A percentile compares a stretch with the other conserved stretches of the same genome.
phyloP scores from a whole-genome alignment of 1,284 basidiomycete genomes.

The Marasmius sp. region DNA sequence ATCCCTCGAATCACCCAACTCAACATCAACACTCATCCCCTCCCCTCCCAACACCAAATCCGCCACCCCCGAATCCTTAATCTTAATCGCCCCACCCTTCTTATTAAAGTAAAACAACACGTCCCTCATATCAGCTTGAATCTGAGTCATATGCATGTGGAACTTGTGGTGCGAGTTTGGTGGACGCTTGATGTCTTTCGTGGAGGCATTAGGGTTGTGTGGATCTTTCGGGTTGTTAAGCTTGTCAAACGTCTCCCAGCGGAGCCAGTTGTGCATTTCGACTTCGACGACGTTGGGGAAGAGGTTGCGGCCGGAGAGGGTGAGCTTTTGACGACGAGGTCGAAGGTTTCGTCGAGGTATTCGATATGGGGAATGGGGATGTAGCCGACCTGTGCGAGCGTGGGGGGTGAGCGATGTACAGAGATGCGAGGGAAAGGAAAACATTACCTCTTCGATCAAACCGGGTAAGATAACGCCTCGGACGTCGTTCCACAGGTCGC shows the following conservation, averaged over 20 bases:
- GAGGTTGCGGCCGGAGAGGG: constrained; percentile 81
- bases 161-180: constrained; percentile 60
- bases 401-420: no score
- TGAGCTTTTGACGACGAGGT: constrained; percentile 91
- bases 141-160: constrained; percentile 74
- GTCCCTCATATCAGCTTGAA: constrained; percentile 94
- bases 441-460: constrained; percentile 68
- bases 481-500: constrained; percentile 85
- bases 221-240: constrained; percentile 26
- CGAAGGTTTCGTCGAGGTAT: constrained; percentile 84
- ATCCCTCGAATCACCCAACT: not conserved
- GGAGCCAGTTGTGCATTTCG: constrained; percentile 83
- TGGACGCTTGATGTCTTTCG: constrained; percentile 50
- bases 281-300: constrained; percentile 81
- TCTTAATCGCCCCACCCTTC: constrained; percentile 78
- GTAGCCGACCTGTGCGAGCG: constrained; percentile 84
- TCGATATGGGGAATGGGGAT: constrained; percentile 91
- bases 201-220: not conserved
- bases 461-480: constrained; percentile 80
- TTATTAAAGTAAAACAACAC: constrained; percentile 86
- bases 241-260: constrained; percentile 72
- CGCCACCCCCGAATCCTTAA: constrained; percentile 88
- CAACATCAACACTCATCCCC: constrained; percentile 57
- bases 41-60: constrained; percentile 87
- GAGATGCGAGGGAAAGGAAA: not conserved